phyloP scores from a whole-genome alignment of 371 early-diverging fungal genomes.

The Mortierella sp. region DNA sequence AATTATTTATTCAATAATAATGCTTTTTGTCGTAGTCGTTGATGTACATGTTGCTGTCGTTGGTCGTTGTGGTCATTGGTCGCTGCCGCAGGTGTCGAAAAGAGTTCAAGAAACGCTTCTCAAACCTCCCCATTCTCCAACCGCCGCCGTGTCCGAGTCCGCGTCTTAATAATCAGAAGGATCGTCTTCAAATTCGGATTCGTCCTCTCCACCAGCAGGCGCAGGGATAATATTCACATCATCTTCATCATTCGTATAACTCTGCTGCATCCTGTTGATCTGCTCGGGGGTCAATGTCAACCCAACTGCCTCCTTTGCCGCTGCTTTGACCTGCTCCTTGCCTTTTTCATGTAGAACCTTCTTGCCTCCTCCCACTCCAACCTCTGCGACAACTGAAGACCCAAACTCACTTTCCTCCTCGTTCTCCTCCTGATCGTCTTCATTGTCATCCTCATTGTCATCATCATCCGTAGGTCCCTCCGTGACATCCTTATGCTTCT shows the following conservation, averaged over 20 bases:
- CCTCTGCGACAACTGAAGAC: not conserved
- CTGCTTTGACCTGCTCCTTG: not conserved
- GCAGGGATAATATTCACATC: conserved; percentile 21
- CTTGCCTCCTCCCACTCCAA: not conserved
- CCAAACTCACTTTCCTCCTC: not conserved
- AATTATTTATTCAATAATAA: not conserved
- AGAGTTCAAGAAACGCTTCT: not conserved
- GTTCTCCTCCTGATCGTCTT: conserved; percentile 2
- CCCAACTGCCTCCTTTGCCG: not conserved
- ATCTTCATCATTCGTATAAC: not conserved
- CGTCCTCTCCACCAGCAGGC: conserved; percentile 30
- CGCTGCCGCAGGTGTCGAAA: no score
- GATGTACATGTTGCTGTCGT: not conserved
- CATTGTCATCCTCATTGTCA: not conserved
- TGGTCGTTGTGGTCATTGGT: not conserved
- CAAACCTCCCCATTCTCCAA: not conserved
- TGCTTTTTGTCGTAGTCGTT: not conserved
- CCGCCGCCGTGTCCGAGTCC: not conserved
- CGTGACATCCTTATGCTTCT: conserved; percentile 29
- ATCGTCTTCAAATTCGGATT: conserved; percentile 26
- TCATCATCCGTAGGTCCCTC: conserved; percentile 1
- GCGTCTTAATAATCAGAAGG: conserved; percentile 21
- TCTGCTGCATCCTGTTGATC: conserved; percentile 9
- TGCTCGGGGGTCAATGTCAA: conserved; percentile 10
- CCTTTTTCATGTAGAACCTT: not conserved